Evolutionary conservation across 2,329 filamentous ascomycete genomes (phyloP).

Genomic region (Gnomoniopsis smithogilvyi): DNA sequence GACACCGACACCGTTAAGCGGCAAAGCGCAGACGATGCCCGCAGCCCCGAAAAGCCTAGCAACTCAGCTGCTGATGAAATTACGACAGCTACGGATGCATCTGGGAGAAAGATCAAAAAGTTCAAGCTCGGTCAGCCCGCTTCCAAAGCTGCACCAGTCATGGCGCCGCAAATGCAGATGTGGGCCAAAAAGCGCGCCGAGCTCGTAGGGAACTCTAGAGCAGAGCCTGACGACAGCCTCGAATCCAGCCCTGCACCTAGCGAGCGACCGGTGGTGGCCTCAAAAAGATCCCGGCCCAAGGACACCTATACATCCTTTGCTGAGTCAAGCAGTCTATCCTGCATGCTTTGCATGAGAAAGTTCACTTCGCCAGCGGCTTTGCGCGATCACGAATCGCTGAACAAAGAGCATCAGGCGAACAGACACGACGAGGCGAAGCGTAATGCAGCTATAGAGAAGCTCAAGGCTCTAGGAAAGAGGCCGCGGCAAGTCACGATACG

Average conservation of each 20-base stretch:
- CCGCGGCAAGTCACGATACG: conserved; percentile 26
- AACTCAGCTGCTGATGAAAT: conserved; percentile 21
- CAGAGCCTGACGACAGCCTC: conserved; percentile 11
- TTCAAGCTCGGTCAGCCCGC: conserved; percentile 44
- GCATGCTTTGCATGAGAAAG: conserved; percentile 58
- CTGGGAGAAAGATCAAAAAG: conserved; percentile 52
- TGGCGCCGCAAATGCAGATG: conserved; percentile 65
- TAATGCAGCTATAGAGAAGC: conserved; percentile 20
- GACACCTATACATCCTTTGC: conserved; percentile 56
- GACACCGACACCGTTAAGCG: conserved; percentile 37
- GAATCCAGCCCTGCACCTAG: conserved; percentile 17
- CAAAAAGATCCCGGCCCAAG: conserved; percentile 6
- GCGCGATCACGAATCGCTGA: conserved; percentile 57
- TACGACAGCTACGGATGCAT: conserved; percentile 29
- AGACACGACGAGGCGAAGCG: conserved; percentile 23
- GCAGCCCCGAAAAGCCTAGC: conserved; percentile 5
- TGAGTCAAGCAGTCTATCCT: conserved; percentile 44
- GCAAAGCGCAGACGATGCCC: conserved; percentile 6
- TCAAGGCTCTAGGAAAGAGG: conserved; percentile 21
- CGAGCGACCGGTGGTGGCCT: conserved; percentile 3
- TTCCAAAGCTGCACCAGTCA: conserved; percentile 50
- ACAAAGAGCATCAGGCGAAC: conserved; percentile 46
- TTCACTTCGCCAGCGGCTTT: conserved; percentile 54
- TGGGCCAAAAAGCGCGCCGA: conserved; percentile 71
- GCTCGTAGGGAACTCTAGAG: conserved; percentile 30